Conservation (phyloP, 306 rosid genomes). For the Astragalus glycyphyllos region DNA sequence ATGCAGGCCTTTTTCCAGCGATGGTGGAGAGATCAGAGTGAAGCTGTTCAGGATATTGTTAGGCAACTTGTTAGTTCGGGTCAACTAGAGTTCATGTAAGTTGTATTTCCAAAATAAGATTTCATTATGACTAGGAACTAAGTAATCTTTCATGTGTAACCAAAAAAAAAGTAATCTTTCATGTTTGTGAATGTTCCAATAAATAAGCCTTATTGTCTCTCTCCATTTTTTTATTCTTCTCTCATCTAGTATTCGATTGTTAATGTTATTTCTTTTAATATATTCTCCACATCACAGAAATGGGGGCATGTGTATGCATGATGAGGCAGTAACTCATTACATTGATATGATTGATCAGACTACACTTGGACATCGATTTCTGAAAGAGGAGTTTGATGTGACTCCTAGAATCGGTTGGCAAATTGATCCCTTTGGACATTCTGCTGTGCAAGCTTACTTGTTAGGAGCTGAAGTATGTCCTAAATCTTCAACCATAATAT, state of each 20-base stretch:
- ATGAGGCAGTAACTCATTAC: conserved; percentile 85
- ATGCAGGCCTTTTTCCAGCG: conserved; percentile 83
- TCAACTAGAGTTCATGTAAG: conserved; percentile 84
- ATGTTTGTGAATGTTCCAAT: conserved; percentile 36
- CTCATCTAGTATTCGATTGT: conserved; percentile 6
- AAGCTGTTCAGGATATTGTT: conserved; percentile 54
- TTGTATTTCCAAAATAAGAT: conserved; percentile 13
- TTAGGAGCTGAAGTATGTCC: conserved; percentile 73
- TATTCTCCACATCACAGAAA: conserved; percentile 55
- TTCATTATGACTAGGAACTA: conserved; percentile 27
- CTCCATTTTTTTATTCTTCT: not conserved
- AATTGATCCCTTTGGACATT: conserved; percentile 90
- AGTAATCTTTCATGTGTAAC: too few relatives aligned
- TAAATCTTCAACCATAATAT: conserved; percentile 35
- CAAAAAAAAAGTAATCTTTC: conserved; percentile 14
- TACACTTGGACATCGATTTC: conserved; percentile 74
- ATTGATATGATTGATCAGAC: conserved; percentile 94
- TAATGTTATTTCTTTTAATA: conserved; percentile 42
- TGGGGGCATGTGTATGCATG: conserved; percentile 96
- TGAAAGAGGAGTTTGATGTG: conserved; percentile 63
- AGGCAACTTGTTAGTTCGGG: conserved; percentile 68
- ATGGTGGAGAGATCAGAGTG: conserved; percentile 90
- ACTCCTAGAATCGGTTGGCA: conserved; percentile 93
- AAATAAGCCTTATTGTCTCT: not conserved
- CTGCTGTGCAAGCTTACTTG: conserved; percentile 83